Conservation (phyloP, 1,284 basidiomycete species). For the Papiliotrema flavescens region DNA sequence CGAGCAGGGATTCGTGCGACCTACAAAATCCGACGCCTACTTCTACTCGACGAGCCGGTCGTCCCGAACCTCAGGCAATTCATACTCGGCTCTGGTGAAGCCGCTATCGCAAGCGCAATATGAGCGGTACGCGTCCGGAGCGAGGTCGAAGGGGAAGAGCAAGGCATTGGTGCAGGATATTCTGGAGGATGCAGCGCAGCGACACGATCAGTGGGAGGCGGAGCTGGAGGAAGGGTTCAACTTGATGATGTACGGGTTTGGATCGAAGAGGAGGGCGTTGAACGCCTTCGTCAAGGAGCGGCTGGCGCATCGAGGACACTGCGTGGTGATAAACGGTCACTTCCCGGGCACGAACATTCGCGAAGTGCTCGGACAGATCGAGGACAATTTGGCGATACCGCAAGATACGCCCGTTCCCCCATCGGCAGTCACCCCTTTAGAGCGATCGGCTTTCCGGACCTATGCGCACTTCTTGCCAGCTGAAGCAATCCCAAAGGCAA, state of each 20-base stretch:
- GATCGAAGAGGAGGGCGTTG: slow-evolving; percentile 71
- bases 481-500: slow-evolving; percentile 23
- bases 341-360: slow-evolving; percentile 66
- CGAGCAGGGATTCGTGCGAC: slow-evolving; percentile 40
- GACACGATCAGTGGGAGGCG: slow-evolving; percentile 62
- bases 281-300: slow-evolving; percentile 64
- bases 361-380: slow-evolving; percentile 67
- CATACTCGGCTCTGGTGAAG: slow-evolving; percentile 67
- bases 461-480: slow-evolving; percentile 57
- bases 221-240: slow-evolving; percentile 81
- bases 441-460: slow-evolving; percentile 63
- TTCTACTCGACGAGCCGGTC: slow-evolving; percentile 62
- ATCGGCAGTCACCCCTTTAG: slow-evolving; percentile 46
- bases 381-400: slow-evolving; percentile 37
- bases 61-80: slow-evolving; percentile 66
- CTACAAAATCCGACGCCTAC: slow-evolving; percentile 69
- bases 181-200: slow-evolving; percentile 37
- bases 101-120: slow-evolving; percentile 52
- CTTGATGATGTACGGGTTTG: slow-evolving; percentile 77
- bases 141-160: slow-evolving; percentile 22
- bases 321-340: slow-evolving; percentile 76
- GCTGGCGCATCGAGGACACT: slow-evolving; percentile 62
- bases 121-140: slow-evolving; percentile 23
- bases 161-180: slow-evolving; percentile 37
- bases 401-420: slow-evolving; percentile 47